Percentiles rank a stretch among this genome's conserved stretches.
phyloP scores from a whole-genome alignment of 306 rosid species.

The Abrus precatorius region DNA sequence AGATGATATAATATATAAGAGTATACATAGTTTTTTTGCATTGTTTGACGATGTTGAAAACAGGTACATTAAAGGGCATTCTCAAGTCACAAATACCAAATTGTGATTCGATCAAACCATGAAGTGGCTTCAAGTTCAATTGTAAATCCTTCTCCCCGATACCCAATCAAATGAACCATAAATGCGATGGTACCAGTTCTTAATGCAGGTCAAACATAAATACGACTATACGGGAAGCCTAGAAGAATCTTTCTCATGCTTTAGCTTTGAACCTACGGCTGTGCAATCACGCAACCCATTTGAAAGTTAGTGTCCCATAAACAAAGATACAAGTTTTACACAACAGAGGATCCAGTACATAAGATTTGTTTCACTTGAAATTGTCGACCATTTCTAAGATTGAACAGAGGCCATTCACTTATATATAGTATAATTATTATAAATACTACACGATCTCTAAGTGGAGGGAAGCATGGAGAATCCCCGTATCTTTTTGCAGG shows the following conservation, averaged over 20 bases:
- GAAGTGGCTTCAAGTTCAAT: not conserved
- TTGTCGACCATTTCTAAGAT: conserved; percentile 39
- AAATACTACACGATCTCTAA: conserved; percentile 29
- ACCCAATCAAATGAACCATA: conserved; percentile 32
- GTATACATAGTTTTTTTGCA: not conserved
- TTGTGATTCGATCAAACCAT: not conserved
- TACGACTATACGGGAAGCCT: not conserved
- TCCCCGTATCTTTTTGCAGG: conserved; percentile 40
- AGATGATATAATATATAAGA: not conserved
- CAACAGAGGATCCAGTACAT: not conserved
- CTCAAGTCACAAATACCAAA: not conserved
- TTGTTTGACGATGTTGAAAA: not conserved
- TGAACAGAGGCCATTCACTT: conserved; percentile 51
- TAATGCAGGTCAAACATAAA: conserved; percentile 35
- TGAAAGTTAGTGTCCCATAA: conserved; percentile 22
- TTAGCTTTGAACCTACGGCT: conserved; percentile 42
- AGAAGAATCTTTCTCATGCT: conserved; percentile 31
- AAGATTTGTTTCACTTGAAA: conserved; percentile 41
- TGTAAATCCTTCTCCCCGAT: not conserved
- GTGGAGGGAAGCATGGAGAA: conserved; percentile 47
- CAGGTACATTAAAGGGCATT: too few relatives aligned
- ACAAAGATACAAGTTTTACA: not conserved
- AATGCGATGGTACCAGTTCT: conserved; percentile 39
- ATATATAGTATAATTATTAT: conserved; percentile 18
- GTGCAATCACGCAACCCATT: conserved; percentile 45